Percentiles rank a stretch among this genome's conserved stretches.
phyloP scores from a whole-genome alignment of 495 filamentous ascomycete species.

The Penicillium parvum region DNA sequence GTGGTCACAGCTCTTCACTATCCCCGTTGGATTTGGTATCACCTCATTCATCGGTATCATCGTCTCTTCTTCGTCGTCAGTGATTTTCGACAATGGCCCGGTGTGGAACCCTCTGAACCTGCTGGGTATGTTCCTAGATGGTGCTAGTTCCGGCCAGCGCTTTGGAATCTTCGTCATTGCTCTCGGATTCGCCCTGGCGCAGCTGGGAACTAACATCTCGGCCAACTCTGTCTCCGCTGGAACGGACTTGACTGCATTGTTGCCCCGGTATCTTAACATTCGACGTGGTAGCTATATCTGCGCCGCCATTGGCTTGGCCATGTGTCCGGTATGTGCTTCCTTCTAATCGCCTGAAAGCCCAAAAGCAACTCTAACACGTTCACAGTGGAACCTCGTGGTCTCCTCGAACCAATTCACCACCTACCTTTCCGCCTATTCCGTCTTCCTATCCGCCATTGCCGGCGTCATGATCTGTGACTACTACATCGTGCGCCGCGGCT shows the following conservation, averaged over 20 bases:
- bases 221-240: constrained; percentile 89
- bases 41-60: constrained; percentile 94
- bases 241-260: constrained; percentile 86
- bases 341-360: neutral
- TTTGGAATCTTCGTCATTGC: constrained; percentile 89
- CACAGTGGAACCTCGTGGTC: constrained; percentile 69
- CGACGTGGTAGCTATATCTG: constrained; percentile 88
- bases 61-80: constrained; percentile 76
- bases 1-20: constrained; percentile 87
- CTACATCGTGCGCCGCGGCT: constrained; percentile 81
- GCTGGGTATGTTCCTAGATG: constrained; percentile 65
- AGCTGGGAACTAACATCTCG: constrained; percentile 89
- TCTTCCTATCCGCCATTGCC: constrained; percentile 89
- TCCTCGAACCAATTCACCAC: constrained; percentile 87
- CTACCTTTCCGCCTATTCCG: constrained; percentile 91
- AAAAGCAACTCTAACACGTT: constrained; percentile 4
- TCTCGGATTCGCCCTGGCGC: constrained; percentile 76
- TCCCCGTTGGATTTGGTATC: constrained; percentile 79
- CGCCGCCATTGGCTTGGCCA: constrained; percentile 74
- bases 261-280: constrained; percentile 83
- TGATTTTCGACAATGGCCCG: constrained; percentile 67
- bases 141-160: constrained; percentile 70
- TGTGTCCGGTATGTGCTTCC: constrained; percentile 61
- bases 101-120: constrained; percentile 88
- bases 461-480: constrained; percentile 89